Conservation (phyloP, 495 filamentous ascomycete species). For the Xanthoparmelia taractica region DNA sequence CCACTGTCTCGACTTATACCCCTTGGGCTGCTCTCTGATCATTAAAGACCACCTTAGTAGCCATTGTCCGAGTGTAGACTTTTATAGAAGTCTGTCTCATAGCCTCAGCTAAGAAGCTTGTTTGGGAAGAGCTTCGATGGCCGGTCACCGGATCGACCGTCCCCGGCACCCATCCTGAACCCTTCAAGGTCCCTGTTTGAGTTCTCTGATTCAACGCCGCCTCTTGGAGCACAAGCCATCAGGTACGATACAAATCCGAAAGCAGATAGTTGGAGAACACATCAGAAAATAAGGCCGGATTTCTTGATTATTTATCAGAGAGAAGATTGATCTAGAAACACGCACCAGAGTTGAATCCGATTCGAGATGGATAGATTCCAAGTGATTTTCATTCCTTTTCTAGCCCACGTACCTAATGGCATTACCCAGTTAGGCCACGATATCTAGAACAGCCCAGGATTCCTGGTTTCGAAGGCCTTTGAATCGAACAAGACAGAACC, state of each 20-base stretch:
- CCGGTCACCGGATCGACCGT: conserved; percentile 26
- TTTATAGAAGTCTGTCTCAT: conserved; percentile 22
- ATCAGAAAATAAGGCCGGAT: no score
- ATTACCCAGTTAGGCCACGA: conserved; percentile 2
- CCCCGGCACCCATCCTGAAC: conserved; percentile 16
- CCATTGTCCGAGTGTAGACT: conserved; percentile 13
- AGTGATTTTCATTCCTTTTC: conserved; percentile 29
- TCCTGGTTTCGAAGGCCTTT: neutral
- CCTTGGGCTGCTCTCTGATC: conserved; percentile 6
- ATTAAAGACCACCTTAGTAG: conserved; percentile 19
- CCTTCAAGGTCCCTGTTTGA: no score
- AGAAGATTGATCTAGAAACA: no score
- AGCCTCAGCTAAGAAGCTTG: conserved; percentile 28
- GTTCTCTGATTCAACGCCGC: no score
- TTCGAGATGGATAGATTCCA: conserved; percentile 27
- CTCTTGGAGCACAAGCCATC: no score
- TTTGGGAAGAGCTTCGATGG: conserved; percentile 26
- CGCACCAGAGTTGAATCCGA: conserved; percentile 35
- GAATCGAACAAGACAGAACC: neutral
- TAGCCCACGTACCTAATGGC: conserved; percentile 31
- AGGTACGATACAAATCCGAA: no score
- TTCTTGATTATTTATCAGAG: no score
- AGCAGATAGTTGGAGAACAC: no score
- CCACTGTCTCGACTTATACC: conserved; percentile 18
- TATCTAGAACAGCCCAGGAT: neutral